phyloP scores from a whole-genome alignment of 257 asterid species.

The Fraxinus americana region DNA sequence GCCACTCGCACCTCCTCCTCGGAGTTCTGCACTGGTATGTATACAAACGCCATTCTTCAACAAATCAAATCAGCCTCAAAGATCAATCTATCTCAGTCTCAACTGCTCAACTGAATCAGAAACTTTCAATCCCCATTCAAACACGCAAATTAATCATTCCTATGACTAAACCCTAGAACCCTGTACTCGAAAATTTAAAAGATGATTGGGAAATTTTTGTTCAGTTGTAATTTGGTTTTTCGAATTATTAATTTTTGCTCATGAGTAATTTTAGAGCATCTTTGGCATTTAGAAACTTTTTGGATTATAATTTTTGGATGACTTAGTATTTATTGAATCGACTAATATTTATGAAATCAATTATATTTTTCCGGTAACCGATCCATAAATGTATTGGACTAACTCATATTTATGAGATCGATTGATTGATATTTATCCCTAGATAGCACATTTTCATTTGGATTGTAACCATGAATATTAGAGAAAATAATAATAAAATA shows the following conservation, averaged over 20 bases:
- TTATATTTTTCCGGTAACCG: too few species aligned
- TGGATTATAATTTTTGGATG: too few species aligned
- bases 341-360: too few species aligned
- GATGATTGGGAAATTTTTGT: background rate
- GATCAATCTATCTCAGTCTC: background rate
- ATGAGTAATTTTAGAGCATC: background rate
- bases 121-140: background rate
- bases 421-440: too few species aligned
- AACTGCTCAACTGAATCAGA: background rate
- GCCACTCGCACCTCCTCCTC: constrained; percentile 96
- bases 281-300: too few species aligned
- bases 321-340: too few species aligned
- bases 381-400: too few species aligned
- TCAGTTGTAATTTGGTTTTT: background rate
- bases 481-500: too few species aligned
- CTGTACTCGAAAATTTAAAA: background rate
- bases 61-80: constrained; percentile 1
- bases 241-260: background rate
- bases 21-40: constrained; percentile 93
- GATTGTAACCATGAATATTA: too few species aligned
- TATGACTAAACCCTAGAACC: background rate
- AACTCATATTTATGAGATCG: too few species aligned
- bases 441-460: too few species aligned
- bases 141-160: background rate
- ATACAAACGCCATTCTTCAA: constrained; percentile 62